Evolutionary conservation across 305 asterid species (phyloP).

Genomic region (Ilex paraguariensis): DNA sequence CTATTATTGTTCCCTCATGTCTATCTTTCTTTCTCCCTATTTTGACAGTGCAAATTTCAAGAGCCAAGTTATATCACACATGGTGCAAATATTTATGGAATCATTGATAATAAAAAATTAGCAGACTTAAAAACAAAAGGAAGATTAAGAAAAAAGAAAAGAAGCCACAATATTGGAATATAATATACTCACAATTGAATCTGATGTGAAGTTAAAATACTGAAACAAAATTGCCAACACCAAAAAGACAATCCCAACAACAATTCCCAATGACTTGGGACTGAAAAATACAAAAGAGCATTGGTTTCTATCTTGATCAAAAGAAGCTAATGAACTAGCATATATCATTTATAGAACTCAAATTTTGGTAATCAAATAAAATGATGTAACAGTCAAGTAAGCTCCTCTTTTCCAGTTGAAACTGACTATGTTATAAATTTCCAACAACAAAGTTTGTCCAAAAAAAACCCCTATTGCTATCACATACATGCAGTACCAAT

Average conservation of each 20-base stretch:
- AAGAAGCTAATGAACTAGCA: not conserved
- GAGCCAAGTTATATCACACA: not conserved
- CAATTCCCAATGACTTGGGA: slow-evolving; percentile 47
- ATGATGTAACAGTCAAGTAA: too few relatives aligned
- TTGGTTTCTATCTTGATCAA: not conserved
- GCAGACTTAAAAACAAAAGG: not conserved
- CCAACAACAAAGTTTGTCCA: too few relatives aligned
- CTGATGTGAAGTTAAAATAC: slow-evolving; percentile 56
- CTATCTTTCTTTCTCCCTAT: too few relatives aligned
- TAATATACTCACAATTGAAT: slow-evolving; percentile 45
- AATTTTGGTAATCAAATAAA: too few relatives aligned
- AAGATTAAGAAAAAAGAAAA: not conserved
- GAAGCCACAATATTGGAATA: not conserved
- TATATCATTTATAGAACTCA: too few relatives aligned
- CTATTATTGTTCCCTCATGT: too few relatives aligned
- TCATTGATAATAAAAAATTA: slow-evolving; percentile 6
- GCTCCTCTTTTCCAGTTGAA: too few relatives aligned
- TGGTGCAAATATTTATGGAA: not conserved
- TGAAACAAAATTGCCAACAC: slow-evolving; percentile 43
- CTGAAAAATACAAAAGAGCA: slow-evolving; percentile 18
- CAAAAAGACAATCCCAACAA: slow-evolving; percentile 43
- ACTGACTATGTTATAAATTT: too few relatives aligned
- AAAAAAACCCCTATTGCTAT: too few relatives aligned
- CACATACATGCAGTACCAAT: too few relatives aligned
- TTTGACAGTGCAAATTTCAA: too few relatives aligned